Evolutionary conservation across 805 yeast genomes (phyloP).

Genomic region (Phaffomyces antillensis): DNA sequence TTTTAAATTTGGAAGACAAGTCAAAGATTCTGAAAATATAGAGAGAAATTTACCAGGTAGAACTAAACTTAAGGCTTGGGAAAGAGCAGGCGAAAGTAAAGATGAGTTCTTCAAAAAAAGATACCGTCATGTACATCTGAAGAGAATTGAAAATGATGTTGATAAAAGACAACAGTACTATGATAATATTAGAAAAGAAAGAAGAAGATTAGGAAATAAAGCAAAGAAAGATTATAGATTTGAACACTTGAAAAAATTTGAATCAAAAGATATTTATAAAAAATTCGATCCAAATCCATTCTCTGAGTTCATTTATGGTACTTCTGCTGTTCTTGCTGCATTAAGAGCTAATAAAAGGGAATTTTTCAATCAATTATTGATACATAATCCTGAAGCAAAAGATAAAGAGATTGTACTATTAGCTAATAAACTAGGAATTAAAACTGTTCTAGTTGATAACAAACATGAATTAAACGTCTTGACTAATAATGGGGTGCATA

Average conservation of each 20-base stretch:
- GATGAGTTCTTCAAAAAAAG: slow-evolving; percentile 55
- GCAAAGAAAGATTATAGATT: slow-evolving; percentile 10
- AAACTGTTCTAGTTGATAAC: slow-evolving; percentile 10
- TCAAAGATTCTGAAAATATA: slow-evolving; percentile 18
- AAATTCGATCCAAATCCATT: slow-evolving; percentile 35
- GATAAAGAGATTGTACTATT: slow-evolving; percentile 37
- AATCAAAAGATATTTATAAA: slow-evolving; percentile 15
- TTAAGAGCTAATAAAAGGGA: slow-evolving; percentile 48
- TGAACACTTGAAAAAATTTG: slow-evolving; percentile 13
- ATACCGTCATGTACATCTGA: slow-evolving; percentile 62
- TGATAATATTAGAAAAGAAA: slow-evolving; percentile 13
- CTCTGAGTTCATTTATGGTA: slow-evolving; percentile 69
- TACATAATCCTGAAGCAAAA: slow-evolving; percentile 33
- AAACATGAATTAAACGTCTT: slow-evolving; percentile 50
- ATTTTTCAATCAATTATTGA: slow-evolving; percentile 42
- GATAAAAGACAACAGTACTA: slow-evolving; percentile 15
- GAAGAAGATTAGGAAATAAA: slow-evolving; percentile 2
- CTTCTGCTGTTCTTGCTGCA: slow-evolving; percentile 68
- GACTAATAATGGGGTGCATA: slow-evolving; percentile 68
- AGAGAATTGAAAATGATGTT: slow-evolving; percentile 17
- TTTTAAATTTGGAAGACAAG: slow-evolving; percentile 2
- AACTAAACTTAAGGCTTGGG: slow-evolving; percentile 55
- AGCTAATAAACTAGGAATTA: slow-evolving; percentile 31
- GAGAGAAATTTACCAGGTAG: slow-evolving; percentile 38
- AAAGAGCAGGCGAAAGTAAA: slow-evolving; percentile 49